Evolutionary conservation across 169 alveolate species (phyloP), one percentile per base, ranked within the genome.

Genomic region (Babesia divergens): DNA sequence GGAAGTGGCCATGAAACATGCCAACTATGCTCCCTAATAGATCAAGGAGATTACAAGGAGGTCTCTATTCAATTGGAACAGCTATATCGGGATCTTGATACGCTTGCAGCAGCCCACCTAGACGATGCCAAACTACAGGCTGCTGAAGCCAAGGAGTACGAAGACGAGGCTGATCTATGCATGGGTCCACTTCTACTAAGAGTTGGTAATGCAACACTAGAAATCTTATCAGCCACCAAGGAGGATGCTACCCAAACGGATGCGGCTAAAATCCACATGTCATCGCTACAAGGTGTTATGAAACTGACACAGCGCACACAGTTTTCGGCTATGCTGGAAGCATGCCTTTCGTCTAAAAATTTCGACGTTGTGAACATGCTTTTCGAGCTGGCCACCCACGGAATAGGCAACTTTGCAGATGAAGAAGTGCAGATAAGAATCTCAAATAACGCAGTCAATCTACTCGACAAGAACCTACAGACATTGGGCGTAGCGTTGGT

Each of bases 101-200:
- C 65, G 7, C 31, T 75, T 22, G 68, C 85, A 0, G 38, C 40
- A 38, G 85, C 69, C 14, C 85, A 75, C 32, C 44, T 75, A 24
- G 64, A 64, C 9, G 75, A 74, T 13, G 20, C 26, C 20, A 35
- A 20, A n/a, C n/a, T 42, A 18, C 46, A 24, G 28, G n/a, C 34
- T 18, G 32, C 46, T 5, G 74, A 50, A 14, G 42, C 52, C 2
- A 20, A 16, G 0, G 60, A 2, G 14, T 28, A 13, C 8, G 38
- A n/a, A 1, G 65, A 66, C n/a, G 77, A 66, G 9, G 5, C 49
- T 6, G 77, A 50, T 29, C 24, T 6, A 1, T 49, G 35, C 46
- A 50, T 66, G 6, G 77, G 56, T 3, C 24, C 52, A 16, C 56
- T 50, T 14, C 53, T 66, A 29, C 20, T 49, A 24, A 28, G 13